Base-by-base conservation (phyloP, 352 stramenopile species). In the Paralagenidium karlingii region DNA sequence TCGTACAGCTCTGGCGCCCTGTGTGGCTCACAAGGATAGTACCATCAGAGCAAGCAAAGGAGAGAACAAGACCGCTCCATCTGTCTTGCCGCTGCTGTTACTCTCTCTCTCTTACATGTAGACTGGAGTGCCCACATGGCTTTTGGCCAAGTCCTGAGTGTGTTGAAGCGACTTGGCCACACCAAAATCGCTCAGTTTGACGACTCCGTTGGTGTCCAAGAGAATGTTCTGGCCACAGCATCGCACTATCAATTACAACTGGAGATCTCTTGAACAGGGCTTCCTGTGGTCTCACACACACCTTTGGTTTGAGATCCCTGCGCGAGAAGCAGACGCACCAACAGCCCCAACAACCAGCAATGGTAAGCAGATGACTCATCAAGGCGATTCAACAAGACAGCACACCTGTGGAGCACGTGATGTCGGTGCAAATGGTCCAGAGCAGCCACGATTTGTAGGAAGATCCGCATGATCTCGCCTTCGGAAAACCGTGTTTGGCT, bases 181-280 rank as follows among this genome's bases (percentile, higher is more conserved):
- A 0, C 69, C 73, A 53, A 86, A 83, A 45, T 86, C 73, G 25
- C 61, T 82, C 20, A 92, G 18, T 43, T 89, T 89, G 19, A 88
- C 56, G 22, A 79, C 50, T 2, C 64, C 67, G 13, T 68, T 40
- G 6, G 33, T 47, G n/a, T 79, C 62, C 12, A 82, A 40, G 9
- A 82, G 39, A 16, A 78, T 60, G 19, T 82, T 83, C 59, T 80
- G 26, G 4, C 18, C 13, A 28, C 4, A 43, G 3, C 20, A 42
- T 34, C 20, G 21, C 28, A 30, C 10, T 3, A 40, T 9, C 11
- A 33, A 26, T 27, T 11, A 33, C 28, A 1, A 24, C 16, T 43
- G 33, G 24, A 5, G 10, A 21, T 11, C 16, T 34, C 19, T 21
- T 43, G 3, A 3, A 27, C 8, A 38, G 16, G 16, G 5, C 21